These are phyloP conservation scores for Entrophospora sp. DNA, from an alignment of 192 early-diverging fungal genomes.

Conservation along the genomic window DNA sequence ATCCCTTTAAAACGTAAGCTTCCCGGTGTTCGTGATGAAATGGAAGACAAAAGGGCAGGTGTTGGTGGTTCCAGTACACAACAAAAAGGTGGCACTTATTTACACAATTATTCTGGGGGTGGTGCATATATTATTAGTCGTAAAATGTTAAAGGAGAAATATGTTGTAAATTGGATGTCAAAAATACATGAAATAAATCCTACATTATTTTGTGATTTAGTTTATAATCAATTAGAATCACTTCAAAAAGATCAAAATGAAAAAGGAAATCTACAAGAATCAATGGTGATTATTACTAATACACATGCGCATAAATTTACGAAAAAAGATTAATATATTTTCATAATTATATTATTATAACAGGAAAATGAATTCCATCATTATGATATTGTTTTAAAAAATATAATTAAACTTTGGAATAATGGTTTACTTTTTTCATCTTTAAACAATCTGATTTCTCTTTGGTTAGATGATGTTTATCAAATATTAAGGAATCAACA, in stretches of 20 bases:
- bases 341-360: not conserved
- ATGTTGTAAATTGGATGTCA: slow-evolving; percentile 39
- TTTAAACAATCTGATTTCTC: slow-evolving; percentile 31
- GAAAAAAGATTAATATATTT: slow-evolving; percentile 20
- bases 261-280: not conserved
- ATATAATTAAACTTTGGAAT: slow-evolving; percentile 36
- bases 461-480: slow-evolving; percentile 36
- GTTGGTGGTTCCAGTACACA: not conserved
- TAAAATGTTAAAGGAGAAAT: slow-evolving; percentile 38
- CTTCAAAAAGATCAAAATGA: slow-evolving; percentile 30
- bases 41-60: slow-evolving; percentile 23
- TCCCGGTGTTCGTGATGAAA: slow-evolving; percentile 27
- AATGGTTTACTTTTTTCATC: slow-evolving; percentile 34
- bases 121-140: slow-evolving; percentile 42
- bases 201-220: slow-evolving; percentile 26
- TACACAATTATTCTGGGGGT: not conserved
- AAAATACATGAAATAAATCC: slow-evolving; percentile 34
- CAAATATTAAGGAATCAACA: not conserved
- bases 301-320: not conserved
- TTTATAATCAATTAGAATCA: slow-evolving; percentile 33
- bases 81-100: not conserved
- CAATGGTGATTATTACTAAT: no score
- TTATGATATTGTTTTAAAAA: slow-evolving; percentile 32
- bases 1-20: slow-evolving; percentile 27
- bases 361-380: slow-evolving; percentile 28